Evolutionary conservation across 176 grass and related monocot species (phyloP), one percentile per base, ranked within the genome.

Genomic region (Pontederia paniculata): DNA sequence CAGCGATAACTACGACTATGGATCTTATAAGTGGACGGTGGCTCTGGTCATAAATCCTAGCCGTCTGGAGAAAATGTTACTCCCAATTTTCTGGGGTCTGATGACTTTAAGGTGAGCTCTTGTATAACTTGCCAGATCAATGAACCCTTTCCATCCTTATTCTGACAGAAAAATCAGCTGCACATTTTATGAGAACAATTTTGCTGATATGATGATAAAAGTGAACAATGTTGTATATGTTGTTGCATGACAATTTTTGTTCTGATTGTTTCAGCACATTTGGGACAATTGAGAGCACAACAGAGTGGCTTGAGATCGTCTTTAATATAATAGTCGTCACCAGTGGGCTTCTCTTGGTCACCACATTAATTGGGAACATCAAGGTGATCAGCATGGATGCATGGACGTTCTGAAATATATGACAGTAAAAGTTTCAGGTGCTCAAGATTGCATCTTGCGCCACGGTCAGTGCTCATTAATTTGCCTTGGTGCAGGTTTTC

Each of bases 361-460:
- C 91, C 12, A 97, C 84, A 83, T 78, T 97, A 14, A 97, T 97
- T 31, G 86, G 91, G 31, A 97, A 97, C 70, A 97, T 97, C 91
- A 90, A 97, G 86, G 79, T 78, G 44, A 28, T 37, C 55, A n/a
- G 16, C 8, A 12, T 5, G 25, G 25, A 31, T 31, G 25, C 25
- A 31, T 31, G 25, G 25, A n/a, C n/a, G n/a, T 31, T 31, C 25
- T 2, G 5, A 31, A 1, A 31, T 31, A 5, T 5, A 31, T 31
- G 2, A 31, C 25, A 2, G 25, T 31, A 31, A 31, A 31, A 5
- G 2, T 31, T 31, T 31, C 5, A 1, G 5, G 25, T 31, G 25
- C 25, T 31, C 25, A 31, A 5, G 25, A 2, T 31, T 5, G 25
- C 25, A 31, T 31, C 25, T 31, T 42, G 10, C 6, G 12, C 37